Conservation (phyloP, 2,329 filamentous ascomycete genomes). For the Macrophomina pseudophaseolina region DNA sequence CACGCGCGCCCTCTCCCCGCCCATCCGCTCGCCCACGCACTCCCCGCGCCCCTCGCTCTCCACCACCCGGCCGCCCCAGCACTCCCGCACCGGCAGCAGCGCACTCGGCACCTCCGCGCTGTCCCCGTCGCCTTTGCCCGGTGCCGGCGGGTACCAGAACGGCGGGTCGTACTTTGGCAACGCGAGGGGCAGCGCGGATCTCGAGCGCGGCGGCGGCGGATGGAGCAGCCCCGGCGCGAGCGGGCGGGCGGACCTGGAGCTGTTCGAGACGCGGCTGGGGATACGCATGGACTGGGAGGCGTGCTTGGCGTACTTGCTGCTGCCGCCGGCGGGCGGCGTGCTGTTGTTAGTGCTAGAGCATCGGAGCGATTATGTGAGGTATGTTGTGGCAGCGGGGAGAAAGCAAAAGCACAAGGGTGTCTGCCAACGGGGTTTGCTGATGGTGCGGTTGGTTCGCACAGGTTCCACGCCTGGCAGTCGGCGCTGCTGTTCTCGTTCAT, state of each 20-base stretch:
- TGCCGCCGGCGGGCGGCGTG: slow-evolving; percentile 86
- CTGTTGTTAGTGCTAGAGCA: slow-evolving; percentile 84
- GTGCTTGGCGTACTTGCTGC: slow-evolving; percentile 80
- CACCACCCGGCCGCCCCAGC: slow-evolving; percentile 36
- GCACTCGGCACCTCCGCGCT: slow-evolving; percentile 38
- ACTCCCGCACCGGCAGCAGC: slow-evolving; percentile 35
- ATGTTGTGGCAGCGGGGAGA: slow-evolving; percentile 35
- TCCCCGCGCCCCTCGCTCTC: slow-evolving; percentile 52
- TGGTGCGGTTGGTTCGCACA: slow-evolving; percentile 40
- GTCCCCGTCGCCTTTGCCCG: slow-evolving; percentile 28
- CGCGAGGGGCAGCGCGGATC: slow-evolving; percentile 24
- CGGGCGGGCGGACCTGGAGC: slow-evolving; percentile 70
- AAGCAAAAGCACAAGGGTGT: slow-evolving; percentile 15
- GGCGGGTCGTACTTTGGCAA: slow-evolving; percentile 35
- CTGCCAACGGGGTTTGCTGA: slow-evolving; percentile 16
- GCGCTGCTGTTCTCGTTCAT: slow-evolving; percentile 77
- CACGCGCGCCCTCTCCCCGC: slow-evolving; percentile 78
- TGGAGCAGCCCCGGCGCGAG: slow-evolving; percentile 43
- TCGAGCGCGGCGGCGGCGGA: slow-evolving; percentile 31
- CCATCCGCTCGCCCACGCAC: slow-evolving; percentile 52
- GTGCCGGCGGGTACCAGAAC: slow-evolving; percentile 34
- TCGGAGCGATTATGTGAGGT: slow-evolving; percentile 97
- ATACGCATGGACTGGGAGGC: slow-evolving; percentile 89
- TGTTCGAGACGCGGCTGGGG: slow-evolving; percentile 88
- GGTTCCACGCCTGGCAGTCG: slow-evolving; percentile 97